Percentiles rank a stretch among this genome's conserved stretches.
These are phyloP conservation scores for Fusarium neocosmosporiellum DNA, from an alignment of 2,329 filamentous ascomycete species.

Conservation along the genomic window DNA sequence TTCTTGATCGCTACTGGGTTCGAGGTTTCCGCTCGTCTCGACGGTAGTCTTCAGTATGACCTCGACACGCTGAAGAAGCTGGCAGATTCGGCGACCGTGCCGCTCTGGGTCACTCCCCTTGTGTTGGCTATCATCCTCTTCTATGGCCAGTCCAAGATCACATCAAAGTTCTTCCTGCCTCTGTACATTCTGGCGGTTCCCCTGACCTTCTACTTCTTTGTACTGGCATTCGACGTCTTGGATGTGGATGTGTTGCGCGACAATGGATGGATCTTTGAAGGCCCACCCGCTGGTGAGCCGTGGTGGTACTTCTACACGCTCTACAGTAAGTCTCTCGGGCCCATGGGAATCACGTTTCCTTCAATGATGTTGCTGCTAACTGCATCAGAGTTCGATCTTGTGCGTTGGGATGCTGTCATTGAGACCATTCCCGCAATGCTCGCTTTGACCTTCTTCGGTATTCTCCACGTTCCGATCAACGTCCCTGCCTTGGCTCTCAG, in stretches of 20 bases:
- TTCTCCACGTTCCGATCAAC: conserved; percentile 97
- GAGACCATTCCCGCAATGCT: conserved; percentile 94
- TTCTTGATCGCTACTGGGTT: conserved; percentile 93
- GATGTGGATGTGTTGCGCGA: conserved; percentile 74
- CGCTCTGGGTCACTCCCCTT: conserved; percentile 86
- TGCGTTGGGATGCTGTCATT: conserved; percentile 85
- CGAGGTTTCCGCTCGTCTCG: conserved; percentile 89
- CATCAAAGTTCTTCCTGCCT: conserved; percentile 87
- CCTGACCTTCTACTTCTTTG: conserved; percentile 80
- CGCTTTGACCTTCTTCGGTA: conserved; percentile 95
- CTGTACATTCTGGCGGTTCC: conserved; percentile 86
- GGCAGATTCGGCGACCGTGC: conserved; percentile 77
- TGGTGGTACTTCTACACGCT: conserved; percentile 99
- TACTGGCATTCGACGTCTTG: conserved; percentile 75
- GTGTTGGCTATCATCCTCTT: conserved; percentile 80
- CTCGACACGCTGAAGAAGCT: conserved; percentile 80
- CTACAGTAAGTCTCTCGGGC: conserved; percentile 73
- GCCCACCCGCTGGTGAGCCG: conserved; percentile 84
- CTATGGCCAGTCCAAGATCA: conserved; percentile 78
- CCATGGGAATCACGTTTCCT: background rate
- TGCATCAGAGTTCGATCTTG: conserved; percentile 76
- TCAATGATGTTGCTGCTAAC: conserved; percentile 23
- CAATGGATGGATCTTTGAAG: conserved; percentile 91
- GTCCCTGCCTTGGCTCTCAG: conserved; percentile 92
- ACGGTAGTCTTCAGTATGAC: conserved; percentile 86